These are phyloP conservation scores for Anastatica hierochuntica DNA, from an alignment of 345 rosid genomes.

Conservation along the genomic window DNA sequence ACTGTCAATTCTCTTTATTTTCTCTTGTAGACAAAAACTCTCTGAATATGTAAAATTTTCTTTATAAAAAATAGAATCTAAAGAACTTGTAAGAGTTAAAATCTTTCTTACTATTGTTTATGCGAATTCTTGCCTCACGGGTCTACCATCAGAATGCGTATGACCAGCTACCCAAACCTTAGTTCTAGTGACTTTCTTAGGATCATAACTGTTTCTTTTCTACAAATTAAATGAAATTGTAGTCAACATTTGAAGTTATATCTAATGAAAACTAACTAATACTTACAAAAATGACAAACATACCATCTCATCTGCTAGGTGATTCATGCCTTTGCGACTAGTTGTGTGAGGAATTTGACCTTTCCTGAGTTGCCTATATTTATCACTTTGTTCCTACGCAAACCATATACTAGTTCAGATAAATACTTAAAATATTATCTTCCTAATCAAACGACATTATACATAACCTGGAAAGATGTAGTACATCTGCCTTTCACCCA, in stretches of 20 bases:
- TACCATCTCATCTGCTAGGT: background rate
- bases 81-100: no score
- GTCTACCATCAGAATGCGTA: background rate
- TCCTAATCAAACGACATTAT: no score
- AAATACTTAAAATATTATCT: no score
- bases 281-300: background rate
- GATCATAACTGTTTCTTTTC: no score
- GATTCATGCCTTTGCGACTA: background rate
- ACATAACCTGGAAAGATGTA: no score
- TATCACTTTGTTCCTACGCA: background rate
- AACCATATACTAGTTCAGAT: no score
- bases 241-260: no score
- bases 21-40: background rate
- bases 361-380: background rate
- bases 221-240: no score
- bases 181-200: background rate
- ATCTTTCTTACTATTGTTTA: background rate
- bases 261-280: no score
- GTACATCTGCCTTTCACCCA: no score
- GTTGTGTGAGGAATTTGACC: background rate
- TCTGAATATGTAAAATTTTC: no score
- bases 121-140: background rate
- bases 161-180: background rate
- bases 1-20: background rate
- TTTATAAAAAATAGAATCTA: no score